Percentiles rank a stretch among this genome's conserved stretches.
phyloP scores from a whole-genome alignment of 805 yeast species.

The Candida easanensis region DNA sequence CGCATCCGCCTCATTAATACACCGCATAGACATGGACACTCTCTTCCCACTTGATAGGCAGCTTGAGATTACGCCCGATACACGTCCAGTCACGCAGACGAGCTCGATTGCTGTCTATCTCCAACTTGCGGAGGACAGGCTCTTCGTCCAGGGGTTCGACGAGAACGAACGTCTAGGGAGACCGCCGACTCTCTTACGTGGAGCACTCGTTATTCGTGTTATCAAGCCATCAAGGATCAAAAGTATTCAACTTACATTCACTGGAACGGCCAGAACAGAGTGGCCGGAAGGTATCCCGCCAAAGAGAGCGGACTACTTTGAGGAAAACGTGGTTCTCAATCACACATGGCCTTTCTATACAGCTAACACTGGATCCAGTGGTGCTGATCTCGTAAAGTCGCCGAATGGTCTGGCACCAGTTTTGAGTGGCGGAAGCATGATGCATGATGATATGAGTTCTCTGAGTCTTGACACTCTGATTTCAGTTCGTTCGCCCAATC shows the following conservation, averaged over 20 bases:
- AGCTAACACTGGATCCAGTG: conserved; percentile 28
- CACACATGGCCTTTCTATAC: conserved; percentile 89
- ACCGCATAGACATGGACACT: conserved; percentile 28
- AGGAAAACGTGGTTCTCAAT: conserved; percentile 59
- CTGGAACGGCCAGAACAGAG: conserved; percentile 75
- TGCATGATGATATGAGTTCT: conserved; percentile 20
- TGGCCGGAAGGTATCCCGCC: conserved; percentile 99
- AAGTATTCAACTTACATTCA: conserved; percentile 55
- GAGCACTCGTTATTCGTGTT: conserved; percentile 68
- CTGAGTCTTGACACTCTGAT: conserved; percentile 25
- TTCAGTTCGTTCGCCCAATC: conserved; percentile 17
- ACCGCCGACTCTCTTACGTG: conserved; percentile 80
- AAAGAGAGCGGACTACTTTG: conserved; percentile 63
- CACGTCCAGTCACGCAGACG: conserved; percentile 55
- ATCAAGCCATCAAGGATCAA: conserved; percentile 72
- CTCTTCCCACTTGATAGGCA: conserved; percentile 50
- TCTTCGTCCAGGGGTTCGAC: conserved; percentile 82
- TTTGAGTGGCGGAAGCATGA: not conserved
- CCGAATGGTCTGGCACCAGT: conserved; percentile 2
- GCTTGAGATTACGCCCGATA: conserved; percentile 39
- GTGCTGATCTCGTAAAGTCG: conserved; percentile 37
- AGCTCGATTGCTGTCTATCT: conserved; percentile 68
- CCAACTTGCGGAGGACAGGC: conserved; percentile 73
- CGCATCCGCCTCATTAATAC: not conserved
- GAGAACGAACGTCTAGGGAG: conserved; percentile 57